Evolutionary conservation across 139 green algal genomes (phyloP), one percentile per base, ranked within the genome.

Genomic region (Haematococcus sp.): DNA sequence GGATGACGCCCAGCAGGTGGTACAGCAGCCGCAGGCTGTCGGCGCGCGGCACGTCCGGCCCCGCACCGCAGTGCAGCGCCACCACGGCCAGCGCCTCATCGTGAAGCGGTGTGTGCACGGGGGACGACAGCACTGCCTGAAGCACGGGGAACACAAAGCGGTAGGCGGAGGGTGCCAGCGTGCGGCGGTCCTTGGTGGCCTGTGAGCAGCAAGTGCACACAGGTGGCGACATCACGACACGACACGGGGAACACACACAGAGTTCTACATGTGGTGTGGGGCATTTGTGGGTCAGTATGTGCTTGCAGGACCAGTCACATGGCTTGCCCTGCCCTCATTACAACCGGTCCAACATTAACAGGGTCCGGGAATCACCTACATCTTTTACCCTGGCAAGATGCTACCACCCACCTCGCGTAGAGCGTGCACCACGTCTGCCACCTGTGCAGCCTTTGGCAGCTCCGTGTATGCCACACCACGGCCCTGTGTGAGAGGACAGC

Each of bases 131-230:
- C 40, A 93, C 68, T 1, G 83, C 76, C 75, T 79, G 71, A 31
- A 97, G 65, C 5, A 97, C 77, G 1, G 93, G 90, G 81, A 96
- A 95, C 32, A 88, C 77, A 44, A 97, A 88, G 34, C 75, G 80
- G 70, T 93, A 96, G 32, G 85, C 75, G n/a, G 81, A 79, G 4
- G 73, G 75, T 0, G 85, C 74, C 63, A 95, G 76, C 19, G 40
- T 49, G 40, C 40, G 40, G 40, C 40, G 84, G 46, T n/a, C 68
- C n/a, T 20, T 51, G 59, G 66, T 61, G 27, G 17, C 49, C 66
- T 22, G 66, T 63, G 4, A 49, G 32, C 35, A 58, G 63, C 35
- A 34, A 22, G 7, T 7, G 40, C 7, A 11, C 40, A 49, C 7
- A 49, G 40, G 40, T 11, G 11, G 40, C 7, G 40, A 11, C 7